phyloP scores from a whole-genome alignment of 805 yeast species.

The Suhomyces faveliae region DNA sequence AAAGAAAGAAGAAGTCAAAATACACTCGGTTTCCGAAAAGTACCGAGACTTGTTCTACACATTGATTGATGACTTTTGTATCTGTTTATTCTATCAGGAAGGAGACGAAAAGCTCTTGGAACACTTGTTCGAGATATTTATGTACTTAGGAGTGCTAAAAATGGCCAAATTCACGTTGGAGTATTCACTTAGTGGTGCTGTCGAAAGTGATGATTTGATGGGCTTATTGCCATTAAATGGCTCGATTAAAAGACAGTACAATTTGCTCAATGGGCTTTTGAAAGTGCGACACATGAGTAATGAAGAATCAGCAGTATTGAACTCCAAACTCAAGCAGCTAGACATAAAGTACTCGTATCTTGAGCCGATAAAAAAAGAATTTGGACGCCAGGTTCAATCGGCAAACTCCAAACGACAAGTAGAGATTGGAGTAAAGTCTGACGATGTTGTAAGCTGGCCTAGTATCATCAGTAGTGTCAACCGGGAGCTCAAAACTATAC shows the following conservation, averaged over 20 bases:
- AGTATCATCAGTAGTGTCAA: conserved; percentile 32
- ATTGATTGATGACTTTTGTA: conserved; percentile 58
- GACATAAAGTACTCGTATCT: conserved; percentile 27
- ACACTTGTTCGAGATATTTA: conserved; percentile 50
- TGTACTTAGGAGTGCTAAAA: conserved; percentile 46
- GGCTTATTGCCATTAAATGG: conserved; percentile 27
- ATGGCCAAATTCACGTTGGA: conserved; percentile 60
- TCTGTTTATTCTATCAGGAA: conserved; percentile 64
- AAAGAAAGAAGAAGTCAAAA: conserved; percentile 13
- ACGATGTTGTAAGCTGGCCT: conserved; percentile 21
- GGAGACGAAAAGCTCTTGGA: conserved; percentile 58
- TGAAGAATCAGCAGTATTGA: not conserved
- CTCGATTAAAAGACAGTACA: not conserved
- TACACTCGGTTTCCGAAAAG: conserved; percentile 18
- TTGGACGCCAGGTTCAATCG: conserved; percentile 21
- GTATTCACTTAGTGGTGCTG: conserved; percentile 47
- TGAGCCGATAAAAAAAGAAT: conserved; percentile 29
- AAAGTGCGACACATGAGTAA: not conserved
- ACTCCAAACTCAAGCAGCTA: not conserved
- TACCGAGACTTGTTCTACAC: conserved; percentile 39
- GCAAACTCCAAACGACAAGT: conserved; percentile 10
- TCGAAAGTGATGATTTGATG: conserved; percentile 42
- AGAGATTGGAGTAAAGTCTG: conserved; percentile 6
- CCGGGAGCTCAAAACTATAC: conserved; percentile 28
- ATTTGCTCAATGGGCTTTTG: conserved; percentile 4